Evolutionary conservation across 2,329 filamentous ascomycete genomes (phyloP).

Genomic region (Alternaria consortialis): DNA sequence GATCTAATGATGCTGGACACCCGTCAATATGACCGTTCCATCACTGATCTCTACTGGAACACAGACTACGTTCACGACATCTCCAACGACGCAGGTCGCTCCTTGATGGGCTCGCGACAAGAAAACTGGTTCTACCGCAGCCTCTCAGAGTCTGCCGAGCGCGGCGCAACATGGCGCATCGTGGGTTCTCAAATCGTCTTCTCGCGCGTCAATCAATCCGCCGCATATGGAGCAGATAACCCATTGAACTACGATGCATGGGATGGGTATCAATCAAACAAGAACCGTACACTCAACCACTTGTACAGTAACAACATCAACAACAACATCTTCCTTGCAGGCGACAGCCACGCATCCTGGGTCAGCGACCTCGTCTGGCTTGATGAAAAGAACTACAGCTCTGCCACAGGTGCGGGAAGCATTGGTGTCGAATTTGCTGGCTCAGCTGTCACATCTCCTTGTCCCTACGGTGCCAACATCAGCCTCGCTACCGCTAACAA

Average conservation of each 20-base stretch:
- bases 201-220: constrained; percentile 63
- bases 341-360: constrained; percentile 74
- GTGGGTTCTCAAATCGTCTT: constrained; percentile 78
- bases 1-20: constrained; percentile 57
- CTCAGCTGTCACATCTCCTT: constrained; percentile 70
- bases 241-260: constrained; percentile 66
- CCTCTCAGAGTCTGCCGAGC: constrained; percentile 65
- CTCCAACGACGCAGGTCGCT: constrained; percentile 71
- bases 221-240: constrained; percentile 55
- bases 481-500: constrained; percentile 62
- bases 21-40: constrained; percentile 54
- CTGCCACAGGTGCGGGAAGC: constrained; percentile 50
- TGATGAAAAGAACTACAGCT: constrained; percentile 53
- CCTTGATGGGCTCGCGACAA: constrained; percentile 75
- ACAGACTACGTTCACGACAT: constrained; percentile 69
- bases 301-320: constrained; percentile 73
- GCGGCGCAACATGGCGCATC: constrained; percentile 75
- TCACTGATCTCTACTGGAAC: constrained; percentile 64
- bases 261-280: constrained; percentile 74
- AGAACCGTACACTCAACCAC: constrained; percentile 73
- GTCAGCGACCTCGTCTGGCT: constrained; percentile 58
- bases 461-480: constrained; percentile 67
- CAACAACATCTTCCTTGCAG: constrained; percentile 77
- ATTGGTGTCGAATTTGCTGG: constrained; percentile 66
- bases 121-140: constrained; percentile 70